Evolutionary conservation across 2,329 filamentous ascomycete genomes (phyloP).

Genomic region (Tolypocladium album): DNA sequence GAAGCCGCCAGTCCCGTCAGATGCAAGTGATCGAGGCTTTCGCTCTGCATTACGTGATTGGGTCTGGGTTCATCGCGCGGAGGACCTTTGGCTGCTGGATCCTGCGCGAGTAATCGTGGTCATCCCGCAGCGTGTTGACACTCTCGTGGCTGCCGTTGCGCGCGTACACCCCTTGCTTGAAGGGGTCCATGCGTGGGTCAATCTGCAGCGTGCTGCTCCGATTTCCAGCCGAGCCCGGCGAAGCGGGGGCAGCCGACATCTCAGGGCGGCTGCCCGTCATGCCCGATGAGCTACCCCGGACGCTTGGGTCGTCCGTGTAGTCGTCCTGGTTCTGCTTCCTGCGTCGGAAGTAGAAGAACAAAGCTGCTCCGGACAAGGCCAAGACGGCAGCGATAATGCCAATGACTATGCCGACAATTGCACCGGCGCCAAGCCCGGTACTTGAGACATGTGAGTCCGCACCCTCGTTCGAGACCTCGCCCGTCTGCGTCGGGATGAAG

Average conservation of each 20-base stretch:
- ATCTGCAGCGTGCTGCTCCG: conserved; percentile 45
- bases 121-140: conserved; percentile 51
- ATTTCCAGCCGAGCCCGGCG: conserved; percentile 29
- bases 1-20: background rate
- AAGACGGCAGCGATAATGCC: conserved; percentile 36
- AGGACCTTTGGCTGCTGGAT: conserved; percentile 47
- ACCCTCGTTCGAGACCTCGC: conserved; percentile 6
- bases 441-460: conserved; percentile 8
- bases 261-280: conserved; percentile 33
- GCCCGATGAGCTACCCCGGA: conserved; percentile 39
- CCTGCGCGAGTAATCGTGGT: conserved; percentile 53
- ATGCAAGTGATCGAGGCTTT: background rate
- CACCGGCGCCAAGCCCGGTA: conserved; percentile 29
- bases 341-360: conserved; percentile 34
- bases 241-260: conserved; percentile 24
- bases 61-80: conserved; percentile 53
- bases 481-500: conserved; percentile 30
- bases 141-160: conserved; percentile 52
- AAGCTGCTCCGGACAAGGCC: conserved; percentile 20
- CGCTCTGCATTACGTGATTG: conserved; percentile 12
- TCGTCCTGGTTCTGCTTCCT: conserved; percentile 32
- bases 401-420: conserved; percentile 41
- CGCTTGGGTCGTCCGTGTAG: conserved; percentile 32
- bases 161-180: conserved; percentile 44
- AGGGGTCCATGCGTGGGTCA: conserved; percentile 54